Conservation (phyloP, 2,329 filamentous ascomycete species). For the Truncatella angustata region DNA sequence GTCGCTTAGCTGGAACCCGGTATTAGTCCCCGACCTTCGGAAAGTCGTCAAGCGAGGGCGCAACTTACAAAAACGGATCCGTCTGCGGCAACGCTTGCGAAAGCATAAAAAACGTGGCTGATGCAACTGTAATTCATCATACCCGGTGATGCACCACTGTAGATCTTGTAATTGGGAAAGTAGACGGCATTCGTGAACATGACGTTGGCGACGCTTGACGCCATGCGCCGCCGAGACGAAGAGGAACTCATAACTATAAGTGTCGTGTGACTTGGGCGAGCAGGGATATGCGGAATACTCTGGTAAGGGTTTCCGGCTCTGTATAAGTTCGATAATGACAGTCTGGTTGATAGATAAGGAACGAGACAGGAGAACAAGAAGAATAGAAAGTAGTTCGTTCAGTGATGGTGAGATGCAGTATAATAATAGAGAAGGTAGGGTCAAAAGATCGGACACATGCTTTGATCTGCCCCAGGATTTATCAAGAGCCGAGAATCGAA, state of each 20-base stretch:
- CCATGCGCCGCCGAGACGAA: slow-evolving; percentile 42
- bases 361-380: background rate
- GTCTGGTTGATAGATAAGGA: background rate
- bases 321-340: background rate
- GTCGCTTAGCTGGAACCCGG: slow-evolving; percentile 64
- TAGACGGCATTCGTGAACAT: slow-evolving; percentile 75
- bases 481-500: background rate
- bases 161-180: slow-evolving; percentile 78
- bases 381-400: background rate
- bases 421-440: slow-evolving; percentile 4
- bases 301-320: background rate
- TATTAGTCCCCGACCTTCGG: slow-evolving; percentile 9
- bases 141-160: slow-evolving; percentile 70
- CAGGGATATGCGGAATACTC: background rate
- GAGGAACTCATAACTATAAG: slow-evolving; percentile 37
- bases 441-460: background rate
- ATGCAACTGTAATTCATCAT: slow-evolving; percentile 73
- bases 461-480: slow-evolving; percentile 1
- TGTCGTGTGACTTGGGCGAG: background rate
- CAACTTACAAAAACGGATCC: slow-evolving; percentile 71
- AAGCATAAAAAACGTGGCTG: slow-evolving; percentile 81
- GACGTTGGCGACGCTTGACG: slow-evolving; percentile 44
- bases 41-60: background rate
- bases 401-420: slow-evolving; percentile 2
- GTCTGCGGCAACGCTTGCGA: slow-evolving; percentile 70